A percentile compares a stretch with the other conserved stretches of the same genome.
These are phyloP conservation scores for Podospora fimiseda DNA, from an alignment of 495 filamentous ascomycete genomes.

Conservation along the genomic window DNA sequence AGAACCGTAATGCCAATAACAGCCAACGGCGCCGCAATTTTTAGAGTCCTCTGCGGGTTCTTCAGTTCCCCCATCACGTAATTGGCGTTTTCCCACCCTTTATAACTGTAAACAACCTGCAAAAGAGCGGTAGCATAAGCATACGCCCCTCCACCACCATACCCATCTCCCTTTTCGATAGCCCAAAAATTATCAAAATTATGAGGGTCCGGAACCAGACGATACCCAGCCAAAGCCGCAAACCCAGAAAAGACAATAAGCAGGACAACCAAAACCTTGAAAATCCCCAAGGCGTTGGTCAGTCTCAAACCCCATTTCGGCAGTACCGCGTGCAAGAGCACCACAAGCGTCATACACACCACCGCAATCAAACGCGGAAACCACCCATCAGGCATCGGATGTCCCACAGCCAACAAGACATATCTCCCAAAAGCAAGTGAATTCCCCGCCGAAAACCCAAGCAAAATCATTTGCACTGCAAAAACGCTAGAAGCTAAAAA, in stretches of 20 bases:
- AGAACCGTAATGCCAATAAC: slow-evolving; percentile 50
- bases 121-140: slow-evolving; percentile 43
- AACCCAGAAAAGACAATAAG: slow-evolving; percentile 58
- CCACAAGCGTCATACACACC: slow-evolving; percentile 45
- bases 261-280: slow-evolving; percentile 60
- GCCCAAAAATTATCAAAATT: slow-evolving; percentile 33
- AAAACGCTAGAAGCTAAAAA: slow-evolving; percentile 58
- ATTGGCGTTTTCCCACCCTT: slow-evolving; percentile 44
- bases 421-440: slow-evolving; percentile 63
- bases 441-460: slow-evolving; percentile 51
- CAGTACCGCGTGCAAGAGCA: slow-evolving; percentile 50
- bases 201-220: slow-evolving; percentile 18
- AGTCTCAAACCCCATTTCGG: slow-evolving; percentile 58
- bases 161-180: slow-evolving; percentile 36
- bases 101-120: slow-evolving; percentile 46
- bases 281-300: slow-evolving; percentile 55
- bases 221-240: slow-evolving; percentile 24
- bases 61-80: slow-evolving; percentile 54
- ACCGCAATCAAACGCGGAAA: slow-evolving; percentile 55
- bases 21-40: slow-evolving; percentile 55
- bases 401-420: slow-evolving; percentile 53
- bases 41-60: slow-evolving; percentile 55
- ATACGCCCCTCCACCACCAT: slow-evolving; percentile 33
- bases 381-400: slow-evolving; percentile 48
- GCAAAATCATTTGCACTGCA: slow-evolving; percentile 50